A percentile compares a stretch with the other conserved stretches of the same genome.
Evolutionary conservation across 2,329 filamentous ascomycete genomes (phyloP).

Genomic region (Penicillium sp.): DNA sequence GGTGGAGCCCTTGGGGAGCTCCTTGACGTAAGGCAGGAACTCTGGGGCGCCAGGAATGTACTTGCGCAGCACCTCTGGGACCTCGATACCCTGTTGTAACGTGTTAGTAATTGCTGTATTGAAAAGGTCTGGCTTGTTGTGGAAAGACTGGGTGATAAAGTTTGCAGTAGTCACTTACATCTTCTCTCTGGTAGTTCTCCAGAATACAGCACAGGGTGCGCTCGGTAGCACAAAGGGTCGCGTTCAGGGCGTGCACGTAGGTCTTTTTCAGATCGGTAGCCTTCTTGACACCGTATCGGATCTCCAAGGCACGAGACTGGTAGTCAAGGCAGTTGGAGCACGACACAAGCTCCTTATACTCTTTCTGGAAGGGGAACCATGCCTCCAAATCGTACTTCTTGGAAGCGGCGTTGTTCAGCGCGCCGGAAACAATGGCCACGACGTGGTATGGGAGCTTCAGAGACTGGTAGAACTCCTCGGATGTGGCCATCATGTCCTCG

Average conservation of each 20-base stretch:
- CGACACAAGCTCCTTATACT: conserved; percentile 97
- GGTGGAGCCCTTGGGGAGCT: conserved; percentile 74
- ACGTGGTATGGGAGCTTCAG: conserved; percentile 88
- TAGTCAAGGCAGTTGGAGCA: conserved; percentile 99
- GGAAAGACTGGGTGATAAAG: neutral
- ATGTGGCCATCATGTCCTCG: conserved; percentile 86
- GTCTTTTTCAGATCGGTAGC: conserved; percentile 84
- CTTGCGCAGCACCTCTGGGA: conserved; percentile 81
- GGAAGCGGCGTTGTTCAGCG: conserved; percentile 81
- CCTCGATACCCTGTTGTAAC: conserved; percentile 64
- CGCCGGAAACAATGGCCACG: conserved; percentile 93
- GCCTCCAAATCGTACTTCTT: conserved; percentile 98
- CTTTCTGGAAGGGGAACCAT: conserved; percentile 93
- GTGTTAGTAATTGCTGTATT: conserved; percentile 19
- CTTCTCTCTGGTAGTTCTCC: conserved; percentile 94
- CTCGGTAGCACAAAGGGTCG: conserved; percentile 86
- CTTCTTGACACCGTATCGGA: conserved; percentile 85
- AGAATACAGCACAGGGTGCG: conserved; percentile 90
- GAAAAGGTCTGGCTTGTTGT: neutral
- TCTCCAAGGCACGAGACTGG: conserved; percentile 90
- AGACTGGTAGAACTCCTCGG: conserved; percentile 93
- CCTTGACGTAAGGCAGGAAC: conserved; percentile 86
- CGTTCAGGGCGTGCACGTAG: conserved; percentile 92
- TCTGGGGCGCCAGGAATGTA: conserved; percentile 88
- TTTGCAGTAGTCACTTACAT: conserved; percentile 53